A percentile compares a stretch with the other conserved stretches of the same genome.
Conservation (phyloP, 2,329 filamentous ascomycete genomes). For the Colletotrichum sp. region DNA sequence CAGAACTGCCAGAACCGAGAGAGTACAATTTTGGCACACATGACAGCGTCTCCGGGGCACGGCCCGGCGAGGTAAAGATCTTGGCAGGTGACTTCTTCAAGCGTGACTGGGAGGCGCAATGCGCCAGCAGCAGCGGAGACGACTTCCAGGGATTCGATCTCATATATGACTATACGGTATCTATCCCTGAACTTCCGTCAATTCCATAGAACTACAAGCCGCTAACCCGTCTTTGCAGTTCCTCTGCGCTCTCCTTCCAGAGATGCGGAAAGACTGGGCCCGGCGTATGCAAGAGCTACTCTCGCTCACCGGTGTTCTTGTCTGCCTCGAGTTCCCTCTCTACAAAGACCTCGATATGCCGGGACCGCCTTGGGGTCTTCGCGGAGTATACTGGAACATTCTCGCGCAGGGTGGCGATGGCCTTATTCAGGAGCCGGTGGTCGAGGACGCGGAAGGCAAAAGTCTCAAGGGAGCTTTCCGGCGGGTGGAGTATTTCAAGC, state of each 20-base stretch:
- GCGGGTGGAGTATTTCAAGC: background rate
- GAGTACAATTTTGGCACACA: background rate
- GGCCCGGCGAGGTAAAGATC: background rate
- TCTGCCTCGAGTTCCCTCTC: background rate
- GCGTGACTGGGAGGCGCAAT: background rate
- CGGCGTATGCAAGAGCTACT: background rate
- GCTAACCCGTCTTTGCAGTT: background rate
- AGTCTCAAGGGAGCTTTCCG: background rate
- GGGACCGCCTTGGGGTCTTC: background rate
- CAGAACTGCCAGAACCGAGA: background rate
- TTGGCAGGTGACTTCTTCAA: background rate
- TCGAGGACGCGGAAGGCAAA: background rate
- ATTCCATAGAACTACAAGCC: accelerated
- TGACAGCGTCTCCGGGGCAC: background rate
- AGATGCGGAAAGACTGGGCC: background rate
- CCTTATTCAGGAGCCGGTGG: background rate
- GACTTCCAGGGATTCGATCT: background rate
- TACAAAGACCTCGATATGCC: background rate
- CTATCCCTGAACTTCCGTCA: accelerated
- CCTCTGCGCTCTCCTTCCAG: background rate
- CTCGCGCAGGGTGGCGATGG: background rate
- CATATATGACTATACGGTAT: background rate
- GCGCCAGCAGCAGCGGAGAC: background rate
- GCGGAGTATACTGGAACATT: background rate
- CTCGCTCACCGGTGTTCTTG: background rate